These are phyloP conservation scores for Argentina anserina DNA, from an alignment of 306 rosid species.

Conservation along the genomic window DNA sequence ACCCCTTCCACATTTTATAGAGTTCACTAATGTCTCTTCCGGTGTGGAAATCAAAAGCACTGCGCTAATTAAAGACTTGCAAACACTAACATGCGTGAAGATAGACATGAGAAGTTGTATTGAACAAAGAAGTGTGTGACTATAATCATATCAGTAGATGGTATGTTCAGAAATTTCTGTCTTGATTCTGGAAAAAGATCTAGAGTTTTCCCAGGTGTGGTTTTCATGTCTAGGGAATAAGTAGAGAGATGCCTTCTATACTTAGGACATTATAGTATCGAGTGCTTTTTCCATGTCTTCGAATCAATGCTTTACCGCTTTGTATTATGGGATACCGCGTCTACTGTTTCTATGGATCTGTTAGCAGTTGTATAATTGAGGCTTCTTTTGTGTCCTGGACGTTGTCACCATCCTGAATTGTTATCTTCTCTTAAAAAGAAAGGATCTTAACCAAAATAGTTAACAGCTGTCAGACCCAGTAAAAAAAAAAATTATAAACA, in stretches of 20 bases:
- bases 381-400: neutral
- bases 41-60: neutral
- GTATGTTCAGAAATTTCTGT: neutral
- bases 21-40: neutral
- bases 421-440: neutral
- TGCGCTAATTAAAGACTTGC: neutral
- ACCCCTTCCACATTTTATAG: neutral
- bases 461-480: neutral
- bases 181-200: neutral
- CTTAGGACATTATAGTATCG: neutral
- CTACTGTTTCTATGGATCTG: neutral
- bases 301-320: neutral
- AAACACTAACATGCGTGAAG: neutral
- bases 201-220: neutral
- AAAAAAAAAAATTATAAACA: neutral
- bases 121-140: neutral
- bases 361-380: neutral
- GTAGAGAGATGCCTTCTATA: neutral
- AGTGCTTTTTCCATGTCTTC: neutral
- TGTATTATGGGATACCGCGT: neutral
- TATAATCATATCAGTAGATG: neutral
- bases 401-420: neutral
- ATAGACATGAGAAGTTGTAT: neutral
- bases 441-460: neutral
- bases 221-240: neutral